Evolutionary conservation across 495 filamentous ascomycete species (phyloP), one percentile per base, ranked within the genome.

Genomic region (Penicillium samsonianum): DNA sequence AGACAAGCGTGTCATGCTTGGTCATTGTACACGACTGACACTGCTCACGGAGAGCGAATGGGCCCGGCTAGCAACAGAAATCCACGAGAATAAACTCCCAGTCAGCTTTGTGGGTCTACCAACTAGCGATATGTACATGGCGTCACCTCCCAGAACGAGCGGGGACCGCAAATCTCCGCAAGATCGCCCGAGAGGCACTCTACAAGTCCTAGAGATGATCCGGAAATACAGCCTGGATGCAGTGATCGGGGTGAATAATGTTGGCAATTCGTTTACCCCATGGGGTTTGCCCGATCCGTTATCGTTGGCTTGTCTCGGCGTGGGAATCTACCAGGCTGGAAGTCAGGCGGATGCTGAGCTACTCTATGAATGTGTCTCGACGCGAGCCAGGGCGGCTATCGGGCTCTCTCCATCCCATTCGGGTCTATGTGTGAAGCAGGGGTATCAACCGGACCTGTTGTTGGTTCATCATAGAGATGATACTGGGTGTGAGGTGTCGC

Each of bases 181-280:
- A 7, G 20, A 26, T 38, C 43, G 75, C 14, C 70, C 75, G 0
- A 70, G 85, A 55, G 86, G 85, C 1, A 90, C 88, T 3, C 70
- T 91, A 10, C 80, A 80, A 19, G 73, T 90, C 5, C 78, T 82
- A 1, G 73, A 84, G 2, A 76, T 91, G 80, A 88, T 91, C 28
- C 71, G 77, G 38, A 71, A 83, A 23, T 75, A 88, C 58, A 74
- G 72, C 0, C 63, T 91, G 3, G 75, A 85, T 47, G 85, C 78
- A 1, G 81, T 84, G 10, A 76, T 90, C 2, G 82, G 85, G 1
- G 78, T 90, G n/a, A 90, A 90, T 60, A 92, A 91, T 58, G 82
- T 91, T 17, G 88, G 87, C 2, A 91, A 91, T 68, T 84, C 88
- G 0, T 90, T 91, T 60, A 90, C 89, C 10, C 89, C 88, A 0